Percentiles rank a stretch among this genome's conserved stretches.
These are phyloP conservation scores for Vaccinium darrowii DNA, from an alignment of 148 eudicot species.

Conservation along the genomic window DNA sequence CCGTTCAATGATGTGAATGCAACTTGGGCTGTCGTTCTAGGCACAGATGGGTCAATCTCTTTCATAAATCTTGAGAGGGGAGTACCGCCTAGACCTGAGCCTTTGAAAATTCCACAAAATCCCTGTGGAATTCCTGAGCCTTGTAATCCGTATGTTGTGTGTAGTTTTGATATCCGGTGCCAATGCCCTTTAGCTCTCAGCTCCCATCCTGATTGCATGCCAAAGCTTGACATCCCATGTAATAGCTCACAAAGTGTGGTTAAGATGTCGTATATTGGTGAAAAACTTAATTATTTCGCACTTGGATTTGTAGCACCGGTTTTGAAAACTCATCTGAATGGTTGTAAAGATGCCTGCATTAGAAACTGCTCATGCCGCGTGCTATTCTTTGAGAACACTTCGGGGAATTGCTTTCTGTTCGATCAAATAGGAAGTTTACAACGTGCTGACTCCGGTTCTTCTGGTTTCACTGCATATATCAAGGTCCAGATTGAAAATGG, in stretches of 20 bases:
- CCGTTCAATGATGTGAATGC: background rate
- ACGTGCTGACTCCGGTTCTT: constrained; percentile 13
- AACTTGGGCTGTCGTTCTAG: constrained; percentile 20
- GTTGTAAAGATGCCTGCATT: constrained; percentile 11
- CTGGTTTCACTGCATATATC: constrained; percentile 16
- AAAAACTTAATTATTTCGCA: constrained; percentile 6
- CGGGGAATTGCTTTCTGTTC: constrained; percentile 8
- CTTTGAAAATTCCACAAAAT: constrained; percentile 11
- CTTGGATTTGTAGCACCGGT: constrained; percentile 5
- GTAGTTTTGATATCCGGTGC: constrained; percentile 23
- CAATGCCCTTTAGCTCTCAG: constrained; percentile 22
- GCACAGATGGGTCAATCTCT: constrained; percentile 17
- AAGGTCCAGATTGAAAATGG: constrained; percentile 1
- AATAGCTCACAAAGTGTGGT: constrained; percentile 9
- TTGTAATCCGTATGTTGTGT: constrained; percentile 22
- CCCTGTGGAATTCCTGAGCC: constrained; percentile 21
- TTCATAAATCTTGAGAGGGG: constrained; percentile 22
- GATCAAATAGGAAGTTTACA: constrained; percentile 26
- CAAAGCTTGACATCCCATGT: constrained; percentile 1
- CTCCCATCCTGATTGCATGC: constrained; percentile 9
- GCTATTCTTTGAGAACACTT: constrained; percentile 8
- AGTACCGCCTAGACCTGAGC: background rate
- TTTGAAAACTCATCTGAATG: constrained; percentile 9
- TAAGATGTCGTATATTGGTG: background rate
- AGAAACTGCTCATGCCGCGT: constrained; percentile 14